These are phyloP conservation scores for Nicotiana rustica DNA, from an alignment of 305 asterid genomes.

Conservation along the genomic window DNA sequence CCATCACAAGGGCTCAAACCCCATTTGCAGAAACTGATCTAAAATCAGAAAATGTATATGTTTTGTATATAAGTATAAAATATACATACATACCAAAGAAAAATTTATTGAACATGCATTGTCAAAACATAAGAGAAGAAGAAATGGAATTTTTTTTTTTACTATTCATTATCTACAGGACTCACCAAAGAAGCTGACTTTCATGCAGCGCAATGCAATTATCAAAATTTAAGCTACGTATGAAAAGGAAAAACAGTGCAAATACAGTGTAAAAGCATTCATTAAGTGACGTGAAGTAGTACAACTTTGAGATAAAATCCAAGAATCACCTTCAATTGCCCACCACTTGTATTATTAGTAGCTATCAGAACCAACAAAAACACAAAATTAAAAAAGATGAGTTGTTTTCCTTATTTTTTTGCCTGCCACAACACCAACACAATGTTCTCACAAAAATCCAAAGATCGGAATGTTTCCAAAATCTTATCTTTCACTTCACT, in stretches of 20 bases:
- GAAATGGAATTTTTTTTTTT: conserved; percentile 29
- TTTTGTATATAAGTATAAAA: too few relatives aligned
- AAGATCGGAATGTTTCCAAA: conserved; percentile 59
- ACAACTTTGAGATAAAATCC: conserved; percentile 39
- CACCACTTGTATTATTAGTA: background rate
- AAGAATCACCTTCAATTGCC: conserved; percentile 34
- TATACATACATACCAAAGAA: background rate
- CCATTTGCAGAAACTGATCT: background rate
- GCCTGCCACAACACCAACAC: conserved; percentile 78
- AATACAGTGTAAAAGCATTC: conserved; percentile 35
- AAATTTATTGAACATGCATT: conserved; percentile 27
- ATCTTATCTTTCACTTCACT: conserved; percentile 45
- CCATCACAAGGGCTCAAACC: conserved; percentile 11
- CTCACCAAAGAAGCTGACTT: background rate
- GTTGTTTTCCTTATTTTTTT: conserved; percentile 58
- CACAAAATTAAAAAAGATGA: conserved; percentile 50
- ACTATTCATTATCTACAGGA: background rate
- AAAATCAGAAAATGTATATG: conserved; percentile 29
- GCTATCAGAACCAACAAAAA: conserved; percentile 37
- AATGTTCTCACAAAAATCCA: conserved; percentile 69
- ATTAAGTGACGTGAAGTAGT: conserved; percentile 27
- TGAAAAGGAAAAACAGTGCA: conserved; percentile 35
- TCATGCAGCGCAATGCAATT: background rate
- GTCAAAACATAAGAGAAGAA: background rate
- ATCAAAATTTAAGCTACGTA: background rate